Conservation (phyloP, 2,329 filamentous ascomycete species). For the Fusarium setosum region DNA sequence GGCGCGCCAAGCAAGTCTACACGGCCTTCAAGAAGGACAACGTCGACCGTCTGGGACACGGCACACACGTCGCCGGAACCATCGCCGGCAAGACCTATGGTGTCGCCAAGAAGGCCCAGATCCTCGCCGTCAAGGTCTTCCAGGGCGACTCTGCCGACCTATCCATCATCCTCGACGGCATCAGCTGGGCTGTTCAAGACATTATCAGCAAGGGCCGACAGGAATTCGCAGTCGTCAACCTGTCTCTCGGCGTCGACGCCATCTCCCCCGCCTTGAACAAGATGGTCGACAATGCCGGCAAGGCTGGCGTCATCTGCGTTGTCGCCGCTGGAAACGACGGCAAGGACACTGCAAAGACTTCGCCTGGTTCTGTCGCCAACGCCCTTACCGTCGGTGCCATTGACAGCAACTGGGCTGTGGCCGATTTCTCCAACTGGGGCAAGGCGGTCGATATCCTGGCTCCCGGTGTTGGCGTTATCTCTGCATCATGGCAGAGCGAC, state of each 20-base stretch:
- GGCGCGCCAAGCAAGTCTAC: conserved; percentile 55
- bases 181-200: conserved; percentile 57
- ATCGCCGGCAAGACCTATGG: conserved; percentile 50
- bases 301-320: conserved; percentile 61
- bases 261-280: conserved; percentile 59
- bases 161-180: conserved; percentile 48
- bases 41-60: conserved; percentile 53
- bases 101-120: conserved; percentile 56
- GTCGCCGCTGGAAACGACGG: conserved; percentile 66
- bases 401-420: conserved; percentile 51
- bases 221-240: conserved; percentile 61
- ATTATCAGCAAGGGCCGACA: conserved; percentile 53
- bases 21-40: conserved; percentile 41
- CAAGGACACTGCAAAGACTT: conserved; percentile 34
- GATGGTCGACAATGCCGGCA: conserved; percentile 58
- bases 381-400: conserved; percentile 50
- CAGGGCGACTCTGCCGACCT: conserved; percentile 42
- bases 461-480: conserved; percentile 59
- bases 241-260: conserved; percentile 62
- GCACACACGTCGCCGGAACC: conserved; percentile 54
- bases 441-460: conserved; percentile 61
- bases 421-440: conserved; percentile 64
- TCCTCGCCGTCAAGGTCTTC: conserved; percentile 61
- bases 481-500: conserved; percentile 58
- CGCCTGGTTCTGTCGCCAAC: conserved; percentile 46